phyloP scores from a whole-genome alignment of 1,284 basidiomycete species.

The Pseudozyma tsukubaensis region DNA sequence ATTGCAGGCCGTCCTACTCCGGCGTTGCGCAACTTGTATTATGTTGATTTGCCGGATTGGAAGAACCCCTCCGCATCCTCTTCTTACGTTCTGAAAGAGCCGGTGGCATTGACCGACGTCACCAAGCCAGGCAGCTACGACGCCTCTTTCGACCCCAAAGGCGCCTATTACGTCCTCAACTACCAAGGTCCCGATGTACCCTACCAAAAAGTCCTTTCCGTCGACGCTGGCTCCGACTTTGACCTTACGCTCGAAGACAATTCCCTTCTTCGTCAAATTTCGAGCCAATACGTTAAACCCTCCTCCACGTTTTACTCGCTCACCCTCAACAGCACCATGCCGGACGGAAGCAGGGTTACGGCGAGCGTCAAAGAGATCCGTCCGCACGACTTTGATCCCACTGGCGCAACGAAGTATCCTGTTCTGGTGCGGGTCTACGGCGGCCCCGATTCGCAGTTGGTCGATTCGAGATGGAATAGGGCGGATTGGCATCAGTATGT shows the following conservation, averaged over 20 bases:
- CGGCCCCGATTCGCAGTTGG: constrained; percentile 80
- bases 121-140: constrained; percentile 76
- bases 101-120: constrained; percentile 78
- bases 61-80: constrained; percentile 71
- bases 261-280: constrained; percentile 77
- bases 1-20: constrained; percentile 84
- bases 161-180: constrained; percentile 79
- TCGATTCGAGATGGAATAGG: constrained; percentile 42
- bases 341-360: constrained; percentile 71
- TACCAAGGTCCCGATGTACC: constrained; percentile 87
- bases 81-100: constrained; percentile 73
- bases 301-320: constrained; percentile 72
- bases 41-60: constrained; percentile 52
- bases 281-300: constrained; percentile 79
- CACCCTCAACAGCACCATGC: constrained; percentile 37
- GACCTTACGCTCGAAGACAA: constrained; percentile 77
- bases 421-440: constrained; percentile 78
- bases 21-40: constrained; percentile 83
- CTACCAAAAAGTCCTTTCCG: constrained; percentile 82
- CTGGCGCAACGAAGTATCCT: constrained; percentile 91
- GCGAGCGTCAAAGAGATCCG: constrained; percentile 89
- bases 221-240: constrained; percentile 73
- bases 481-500: constrained; percentile 83
- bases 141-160: constrained; percentile 62
- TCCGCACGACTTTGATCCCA: constrained; percentile 89